Evolutionary conservation across 106 monocot genomes (phyloP).

Genomic region (Acorus calamus): DNA sequence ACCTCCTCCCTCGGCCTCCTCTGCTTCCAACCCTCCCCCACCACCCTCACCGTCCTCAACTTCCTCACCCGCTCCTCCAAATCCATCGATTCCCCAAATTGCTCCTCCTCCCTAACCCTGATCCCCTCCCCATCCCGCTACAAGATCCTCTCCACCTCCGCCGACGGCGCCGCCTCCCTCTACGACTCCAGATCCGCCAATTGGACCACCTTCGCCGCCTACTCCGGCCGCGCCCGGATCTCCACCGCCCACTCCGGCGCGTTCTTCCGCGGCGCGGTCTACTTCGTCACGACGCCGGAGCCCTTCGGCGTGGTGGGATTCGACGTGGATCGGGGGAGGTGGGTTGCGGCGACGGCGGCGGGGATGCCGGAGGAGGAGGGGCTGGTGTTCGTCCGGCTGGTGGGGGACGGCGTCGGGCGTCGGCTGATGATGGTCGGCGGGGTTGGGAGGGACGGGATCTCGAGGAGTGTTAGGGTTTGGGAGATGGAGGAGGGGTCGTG

Average conservation of each 20-base stretch:
- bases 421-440: constrained; percentile 30
- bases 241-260: constrained; percentile 8
- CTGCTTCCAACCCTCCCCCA: constrained; percentile 2
- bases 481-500: constrained; percentile 19
- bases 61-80: constrained; percentile 23
- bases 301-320: constrained; percentile 28
- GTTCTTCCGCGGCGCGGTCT: constrained; percentile 15
- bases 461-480: constrained; percentile 39
- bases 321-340: constrained; percentile 5
- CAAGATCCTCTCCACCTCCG: constrained; percentile 20
- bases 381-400: constrained; percentile 27
- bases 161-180: constrained; percentile 15
- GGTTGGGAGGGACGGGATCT: constrained; percentile 32
- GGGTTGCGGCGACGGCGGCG: constrained; percentile 3
- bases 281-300: constrained; percentile 26
- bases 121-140: constrained; percentile 17
- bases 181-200: constrained; percentile 18
- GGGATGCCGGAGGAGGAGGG: constrained; percentile 5
- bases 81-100: constrained; percentile 6
- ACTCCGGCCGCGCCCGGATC: constrained; percentile 3
- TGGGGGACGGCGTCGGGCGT: constrained; percentile 6
- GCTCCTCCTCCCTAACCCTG: constrained; percentile 2
- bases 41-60: constrained; percentile 21
- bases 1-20: background rate
- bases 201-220: constrained; percentile 20